These are phyloP conservation scores for Gossypium trilobum DNA, from an alignment of 441 rosid genomes.

Conservation along the genomic window DNA sequence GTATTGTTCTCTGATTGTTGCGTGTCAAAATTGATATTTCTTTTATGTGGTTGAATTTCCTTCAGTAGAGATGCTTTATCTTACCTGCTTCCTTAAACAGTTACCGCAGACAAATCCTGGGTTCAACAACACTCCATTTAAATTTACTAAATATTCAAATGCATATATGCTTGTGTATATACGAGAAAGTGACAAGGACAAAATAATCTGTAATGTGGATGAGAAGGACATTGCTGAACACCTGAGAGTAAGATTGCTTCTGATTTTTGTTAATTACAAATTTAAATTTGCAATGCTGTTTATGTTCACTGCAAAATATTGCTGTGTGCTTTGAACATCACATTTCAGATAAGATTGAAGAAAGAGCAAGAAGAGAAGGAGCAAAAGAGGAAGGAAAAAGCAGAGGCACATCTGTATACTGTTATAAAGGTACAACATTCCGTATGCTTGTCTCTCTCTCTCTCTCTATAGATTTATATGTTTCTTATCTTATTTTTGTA, in stretches of 20 bases:
- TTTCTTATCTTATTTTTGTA: constrained; percentile 4
- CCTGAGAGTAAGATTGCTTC: constrained; percentile 41
- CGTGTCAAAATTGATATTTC: background rate
- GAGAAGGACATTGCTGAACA: constrained; percentile 69
- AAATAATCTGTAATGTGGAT: constrained; percentile 60
- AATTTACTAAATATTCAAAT: constrained; percentile 61
- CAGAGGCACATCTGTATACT: constrained; percentile 58
- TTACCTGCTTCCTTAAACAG: constrained; percentile 27
- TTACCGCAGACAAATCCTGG: constrained; percentile 61
- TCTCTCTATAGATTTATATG: background rate
- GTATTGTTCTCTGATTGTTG: constrained; percentile 23
- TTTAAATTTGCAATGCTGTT: background rate
- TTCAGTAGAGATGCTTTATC: background rate
- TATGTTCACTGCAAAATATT: background rate
- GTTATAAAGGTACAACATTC: constrained; percentile 43
- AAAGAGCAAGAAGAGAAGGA: constrained; percentile 68
- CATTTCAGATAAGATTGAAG: constrained; percentile 45
- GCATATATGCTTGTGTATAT: constrained; percentile 75
- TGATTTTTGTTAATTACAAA: background rate
- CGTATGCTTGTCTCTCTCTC: constrained; percentile 5
- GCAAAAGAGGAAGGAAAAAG: constrained; percentile 54
- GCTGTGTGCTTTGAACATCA: background rate
- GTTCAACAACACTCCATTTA: constrained; percentile 56
- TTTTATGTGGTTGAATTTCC: background rate
- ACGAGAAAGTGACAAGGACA: constrained; percentile 68